Percentiles rank a stretch among this genome's conserved stretches.
Evolutionary conservation across 495 filamentous ascomycete species (phyloP).

Genomic region (Penicillium steckii): DNA sequence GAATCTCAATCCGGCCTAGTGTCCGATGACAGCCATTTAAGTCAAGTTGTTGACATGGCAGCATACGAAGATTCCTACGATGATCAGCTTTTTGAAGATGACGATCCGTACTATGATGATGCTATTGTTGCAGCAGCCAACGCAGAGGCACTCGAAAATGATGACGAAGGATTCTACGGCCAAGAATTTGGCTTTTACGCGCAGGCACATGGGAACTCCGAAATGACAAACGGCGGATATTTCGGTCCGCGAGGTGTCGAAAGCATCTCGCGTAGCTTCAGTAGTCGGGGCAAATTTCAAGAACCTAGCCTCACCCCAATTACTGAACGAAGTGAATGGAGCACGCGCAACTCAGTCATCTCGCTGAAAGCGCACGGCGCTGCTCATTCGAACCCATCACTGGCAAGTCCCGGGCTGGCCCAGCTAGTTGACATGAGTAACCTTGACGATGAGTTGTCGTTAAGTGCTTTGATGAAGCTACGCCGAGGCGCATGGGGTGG

Average conservation of each 20-base stretch:
- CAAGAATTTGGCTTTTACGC: constrained; percentile 99
- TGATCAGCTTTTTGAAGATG: constrained; percentile 53
- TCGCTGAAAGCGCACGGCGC: constrained; percentile 60
- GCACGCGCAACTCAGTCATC: constrained; percentile 87
- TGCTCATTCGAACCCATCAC: constrained; percentile 38
- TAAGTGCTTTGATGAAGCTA: constrained; percentile 69
- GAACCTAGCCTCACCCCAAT: constrained; percentile 95
- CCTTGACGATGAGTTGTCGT: constrained; percentile 67
- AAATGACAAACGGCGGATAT: constrained; percentile 82
- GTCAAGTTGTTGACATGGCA: constrained; percentile 37
- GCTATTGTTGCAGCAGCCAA: constrained; percentile 93
- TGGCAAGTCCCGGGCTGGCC: constrained; percentile 62
- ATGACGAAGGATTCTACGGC: constrained; percentile 91
- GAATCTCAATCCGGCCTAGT: constrained; percentile 50
- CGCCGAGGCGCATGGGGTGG: constrained; percentile 77
- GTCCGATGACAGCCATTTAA: constrained; percentile 47
- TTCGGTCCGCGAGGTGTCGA: constrained; percentile 71
- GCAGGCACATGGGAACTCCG: constrained; percentile 47
- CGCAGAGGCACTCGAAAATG: constrained; percentile 86
- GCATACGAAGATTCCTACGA: constrained; percentile 51
- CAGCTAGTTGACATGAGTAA: constrained; percentile 70
- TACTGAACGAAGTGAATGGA: constrained; percentile 93
- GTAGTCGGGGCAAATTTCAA: constrained; percentile 67
- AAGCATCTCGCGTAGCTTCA: constrained; percentile 63
- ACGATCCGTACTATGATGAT: constrained; percentile 73